Evolutionary conservation across 345 rosid genomes (phyloP).

Genomic region (Hevea brasiliensis): DNA sequence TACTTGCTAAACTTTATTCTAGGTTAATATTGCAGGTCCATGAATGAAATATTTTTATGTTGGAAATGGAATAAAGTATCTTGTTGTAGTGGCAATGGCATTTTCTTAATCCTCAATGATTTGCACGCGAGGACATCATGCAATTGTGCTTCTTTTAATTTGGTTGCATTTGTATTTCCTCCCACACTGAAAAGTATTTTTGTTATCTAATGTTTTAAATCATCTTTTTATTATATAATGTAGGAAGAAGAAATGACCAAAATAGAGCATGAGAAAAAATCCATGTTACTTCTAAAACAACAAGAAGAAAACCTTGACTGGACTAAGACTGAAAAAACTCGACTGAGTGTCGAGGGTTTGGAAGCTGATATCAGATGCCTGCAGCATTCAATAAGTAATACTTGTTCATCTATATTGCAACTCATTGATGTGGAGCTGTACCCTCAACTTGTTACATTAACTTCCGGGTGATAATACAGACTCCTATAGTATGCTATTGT

Average conservation of each 20-base stretch:
- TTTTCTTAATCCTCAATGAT: neutral
- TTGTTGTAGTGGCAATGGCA: neutral
- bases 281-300: constrained; percentile 57
- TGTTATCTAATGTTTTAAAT: neutral
- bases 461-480: constrained; percentile 63
- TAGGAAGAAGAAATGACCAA: constrained; percentile 80
- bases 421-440: constrained; percentile 74
- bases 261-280: constrained; percentile 71
- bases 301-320: constrained; percentile 58
- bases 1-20: neutral
- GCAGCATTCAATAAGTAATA: constrained; percentile 57
- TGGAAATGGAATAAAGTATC: neutral
- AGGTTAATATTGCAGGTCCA: neutral
- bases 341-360: constrained; percentile 56
- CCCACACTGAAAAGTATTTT: neutral
- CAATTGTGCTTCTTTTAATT: constrained; percentile 1
- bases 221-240: neutral
- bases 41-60: constrained; percentile 1
- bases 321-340: constrained; percentile 63
- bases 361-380: constrained; percentile 46
- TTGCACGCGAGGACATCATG: neutral
- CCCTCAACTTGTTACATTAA: constrained; percentile 75
- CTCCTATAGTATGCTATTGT: neutral
- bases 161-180: constrained; percentile 7
- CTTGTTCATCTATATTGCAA: constrained; percentile 49